Evolutionary conservation across 768 basidiomycete genomes (phyloP), one percentile per base, ranked within the genome.

Genomic region (Kwoniella sp.): DNA sequence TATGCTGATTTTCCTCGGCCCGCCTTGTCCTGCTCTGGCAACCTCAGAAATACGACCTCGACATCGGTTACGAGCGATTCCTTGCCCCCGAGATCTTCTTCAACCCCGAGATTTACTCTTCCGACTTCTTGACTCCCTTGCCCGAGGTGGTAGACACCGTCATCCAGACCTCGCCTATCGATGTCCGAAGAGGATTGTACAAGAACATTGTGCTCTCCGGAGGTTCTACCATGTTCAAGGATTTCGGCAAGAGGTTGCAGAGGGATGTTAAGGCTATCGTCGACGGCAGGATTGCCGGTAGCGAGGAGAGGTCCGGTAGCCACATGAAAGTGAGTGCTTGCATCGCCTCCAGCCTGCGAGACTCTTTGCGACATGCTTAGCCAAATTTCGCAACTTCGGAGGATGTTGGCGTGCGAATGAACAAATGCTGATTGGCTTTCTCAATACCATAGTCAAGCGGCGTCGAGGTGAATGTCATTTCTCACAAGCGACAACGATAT

Each of bases 41-140:
- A n/a, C n/a, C 28, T 62, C 77, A 94, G 93, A 91, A 93, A 90
- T 97, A 99, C 83, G 81, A 85, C 22, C 84, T 98, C 54, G 95
- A 99, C 74, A 88, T 99, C 63, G 96, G 96, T 22, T 98, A 97
- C 82, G 96, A 98, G 81, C 92, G 96, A 26, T 99, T 99, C 86
- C 88, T 98, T 58, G 96, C 95, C 4, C 94, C 96, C 4, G 96
- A 98, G 81, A 96, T 98, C 75, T 98, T 98, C 84, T 98, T 97
- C 86, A 98, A 98, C 83, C 96, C 96, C 15, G 95, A 99, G 81
- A 97, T 99, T 72, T 91, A 90, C 81, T 96, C 93, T 0, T 94
- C 92, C 45, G 95, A 98, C 81, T 97, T 97, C 85, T 82, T 99
- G 68, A 97, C 94, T 4, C 96, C 96, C 9, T 86, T 99, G 2